A percentile compares a stretch with the other conserved stretches of the same genome.
These are phyloP conservation scores for Trichoderma cornu-damae DNA, from an alignment of 2,329 filamentous ascomycete genomes.

Conservation along the genomic window DNA sequence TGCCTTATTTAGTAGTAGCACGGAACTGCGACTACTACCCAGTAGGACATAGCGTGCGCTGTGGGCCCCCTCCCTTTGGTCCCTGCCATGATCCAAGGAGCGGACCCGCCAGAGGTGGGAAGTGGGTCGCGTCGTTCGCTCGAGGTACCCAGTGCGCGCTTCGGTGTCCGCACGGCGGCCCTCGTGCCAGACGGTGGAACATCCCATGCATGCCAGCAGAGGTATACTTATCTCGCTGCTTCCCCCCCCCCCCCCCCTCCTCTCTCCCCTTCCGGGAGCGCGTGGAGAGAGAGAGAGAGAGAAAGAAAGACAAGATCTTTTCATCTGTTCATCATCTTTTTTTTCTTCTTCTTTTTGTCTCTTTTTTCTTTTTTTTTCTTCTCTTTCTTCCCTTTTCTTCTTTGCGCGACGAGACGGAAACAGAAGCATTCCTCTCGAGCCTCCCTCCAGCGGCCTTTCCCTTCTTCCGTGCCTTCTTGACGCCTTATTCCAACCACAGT, in stretches of 20 bases:
- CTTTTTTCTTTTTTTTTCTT: not conserved
- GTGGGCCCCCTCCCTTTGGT: not conserved
- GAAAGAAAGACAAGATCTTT: not conserved
- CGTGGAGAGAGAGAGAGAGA: not conserved
- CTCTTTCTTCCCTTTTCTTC: not conserved
- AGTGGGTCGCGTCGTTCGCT: conserved; percentile 13
- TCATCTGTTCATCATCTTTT: not conserved
- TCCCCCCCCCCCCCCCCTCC: not conserved
- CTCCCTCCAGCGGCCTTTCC: conserved; percentile 15
- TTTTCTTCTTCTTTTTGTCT: not conserved
- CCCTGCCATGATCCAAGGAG: conserved; percentile 3
- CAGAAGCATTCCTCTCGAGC: conserved; percentile 16
- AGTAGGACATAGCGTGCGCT: not conserved
- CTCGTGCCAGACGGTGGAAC: conserved; percentile 18
- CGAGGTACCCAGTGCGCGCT: conserved; percentile 16
- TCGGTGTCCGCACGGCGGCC: not conserved
- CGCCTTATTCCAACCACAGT: conserved; percentile 10
- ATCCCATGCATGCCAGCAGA: conserved; percentile 16
- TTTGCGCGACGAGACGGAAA: conserved; percentile 1
- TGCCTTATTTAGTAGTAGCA: no score
- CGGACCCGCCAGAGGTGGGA: no score
- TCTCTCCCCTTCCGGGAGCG: not conserved
- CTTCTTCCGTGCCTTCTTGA: conserved; percentile 3
- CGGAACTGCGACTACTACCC: no score
- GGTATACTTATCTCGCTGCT: conserved; percentile 4